Base-by-base conservation (phyloP, 2,329 filamentous ascomycete genomes). In the Cercospora sp. region DNA sequence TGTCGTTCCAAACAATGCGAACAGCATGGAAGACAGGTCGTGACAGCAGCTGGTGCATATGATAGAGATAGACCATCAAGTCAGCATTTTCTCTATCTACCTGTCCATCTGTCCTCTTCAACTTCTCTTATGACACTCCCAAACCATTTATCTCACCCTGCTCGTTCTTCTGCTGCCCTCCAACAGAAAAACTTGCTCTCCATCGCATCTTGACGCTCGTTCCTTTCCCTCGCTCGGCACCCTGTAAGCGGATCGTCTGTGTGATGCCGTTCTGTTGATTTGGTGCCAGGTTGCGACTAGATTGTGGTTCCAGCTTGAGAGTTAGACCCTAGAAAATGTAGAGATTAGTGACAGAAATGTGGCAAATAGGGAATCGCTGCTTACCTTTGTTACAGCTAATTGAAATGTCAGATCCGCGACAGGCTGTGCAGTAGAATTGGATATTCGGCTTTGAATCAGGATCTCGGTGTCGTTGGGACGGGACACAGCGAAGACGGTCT, bases 361-460 rank as follows among this genome's bases (percentile, higher is more conserved):
- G 13, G 13, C 5, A 26, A 64, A 13, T 23, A 6, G 62, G 12
- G 26, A 13, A 20, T 7, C 5, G 30, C 9, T n/a, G 28, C 68
- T 20, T 82, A 96, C 94, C 87, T 94, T 98, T 68, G 94, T 95
- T 31, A 97, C 94, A 3, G 95, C 95, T 45, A 96, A 85, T 79
- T 97, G 92, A 76, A 97, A 96, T 67, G 94, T 93, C 31, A 99
- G 83, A 71, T 96, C 91, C 3, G 87, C 86, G 23, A 99, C 86
- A 0, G 88, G 86, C 74, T 91, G 86, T 1, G 86, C 80, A 0
- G 89, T 91, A 68, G 87, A 90, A 78, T 96, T 99, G 18, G 92
- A 93, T 78, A 97, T 96, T n/a, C 87, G 85, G 70, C 93, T 92
- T 3, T 88, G 82, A 58, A 98, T 87, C 55, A 97, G 87, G 2